These are phyloP conservation scores for Meredithiella fracta DNA, from an alignment of 2,329 filamentous ascomycete species.

Conservation along the genomic window DNA sequence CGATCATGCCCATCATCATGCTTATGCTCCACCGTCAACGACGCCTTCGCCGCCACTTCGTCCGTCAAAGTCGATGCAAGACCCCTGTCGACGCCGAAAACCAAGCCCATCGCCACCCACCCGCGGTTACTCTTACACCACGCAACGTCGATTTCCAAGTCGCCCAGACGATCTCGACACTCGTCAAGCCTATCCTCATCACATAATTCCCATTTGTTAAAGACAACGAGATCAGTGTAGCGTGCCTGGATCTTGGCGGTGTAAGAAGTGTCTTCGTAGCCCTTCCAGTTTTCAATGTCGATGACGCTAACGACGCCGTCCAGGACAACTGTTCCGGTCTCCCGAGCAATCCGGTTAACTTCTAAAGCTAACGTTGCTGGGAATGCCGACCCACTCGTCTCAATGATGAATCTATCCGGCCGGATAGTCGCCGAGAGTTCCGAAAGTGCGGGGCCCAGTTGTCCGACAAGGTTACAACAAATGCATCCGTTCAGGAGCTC, in stretches of 20 bases:
- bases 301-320: slow-evolving; percentile 83
- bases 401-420: slow-evolving; percentile 81
- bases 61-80: slow-evolving; percentile 43
- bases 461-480: slow-evolving; percentile 94
- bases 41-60: slow-evolving; percentile 19
- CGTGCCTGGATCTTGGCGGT: slow-evolving; percentile 76
- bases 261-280: slow-evolving; percentile 80
- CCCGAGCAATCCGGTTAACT: slow-evolving; percentile 61
- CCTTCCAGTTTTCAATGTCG: slow-evolving; percentile 88
- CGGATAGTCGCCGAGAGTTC: slow-evolving; percentile 42
- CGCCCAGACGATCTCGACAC: slow-evolving; percentile 61
- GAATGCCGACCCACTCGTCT: slow-evolving; percentile 78
- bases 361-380: slow-evolving; percentile 84
- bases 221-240: slow-evolving; percentile 79
- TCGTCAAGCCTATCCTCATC: slow-evolving; percentile 60
- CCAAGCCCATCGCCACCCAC: slow-evolving; percentile 56
- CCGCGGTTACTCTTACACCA: slow-evolving; percentile 77
- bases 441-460: slow-evolving; percentile 63
- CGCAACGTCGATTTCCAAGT: slow-evolving; percentile 63
- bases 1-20: slow-evolving; percentile 23
- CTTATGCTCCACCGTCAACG: slow-evolving; percentile 17
- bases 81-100: slow-evolving; percentile 78
- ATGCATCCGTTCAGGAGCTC: slow-evolving; percentile 96
- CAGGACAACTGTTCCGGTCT: slow-evolving; percentile 52
- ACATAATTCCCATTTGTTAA: slow-evolving; percentile 81